These are phyloP conservation scores for Aspergillus felis DNA, from an alignment of 2,329 filamentous ascomycete genomes.

Conservation along the genomic window DNA sequence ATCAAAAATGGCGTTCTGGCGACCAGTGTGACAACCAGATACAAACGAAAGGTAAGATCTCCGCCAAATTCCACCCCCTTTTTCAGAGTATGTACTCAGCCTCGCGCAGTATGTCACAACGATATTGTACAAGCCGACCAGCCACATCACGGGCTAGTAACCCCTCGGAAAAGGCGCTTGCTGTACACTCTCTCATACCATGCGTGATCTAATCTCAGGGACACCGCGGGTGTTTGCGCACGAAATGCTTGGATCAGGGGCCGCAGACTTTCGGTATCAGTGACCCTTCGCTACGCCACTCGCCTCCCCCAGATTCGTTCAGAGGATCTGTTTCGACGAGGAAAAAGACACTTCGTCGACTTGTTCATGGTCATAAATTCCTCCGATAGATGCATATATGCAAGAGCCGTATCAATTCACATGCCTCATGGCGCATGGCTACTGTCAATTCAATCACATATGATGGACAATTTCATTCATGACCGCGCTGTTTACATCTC, in stretches of 20 bases:
- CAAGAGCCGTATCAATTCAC: background rate
- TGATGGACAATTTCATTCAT: background rate
- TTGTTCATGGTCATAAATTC: background rate
- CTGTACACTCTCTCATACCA: background rate
- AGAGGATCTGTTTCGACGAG: background rate
- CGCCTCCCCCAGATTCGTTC: background rate
- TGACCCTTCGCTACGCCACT: background rate
- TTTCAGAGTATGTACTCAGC: background rate
- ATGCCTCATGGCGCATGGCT: background rate
- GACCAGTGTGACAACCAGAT: conserved; percentile 94
- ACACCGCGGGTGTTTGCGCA: background rate
- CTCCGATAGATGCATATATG: background rate
- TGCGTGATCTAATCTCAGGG: background rate
- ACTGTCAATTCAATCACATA: background rate
- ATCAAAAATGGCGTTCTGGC: conserved; percentile 96
- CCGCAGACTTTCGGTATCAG: background rate
- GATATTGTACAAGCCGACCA: conserved; percentile 92
- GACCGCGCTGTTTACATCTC: background rate
- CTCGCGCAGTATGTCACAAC: conserved; percentile 81
- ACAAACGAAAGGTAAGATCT: conserved; percentile 70
- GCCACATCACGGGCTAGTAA: conserved; percentile 31
- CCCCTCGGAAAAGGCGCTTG: conserved; percentile 1
- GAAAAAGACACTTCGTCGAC: background rate
- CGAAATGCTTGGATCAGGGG: background rate
- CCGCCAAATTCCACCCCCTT: background rate